A percentile compares a stretch with the other conserved stretches of the same genome.
These are phyloP conservation scores for Penicillium antarcticum DNA, from an alignment of 495 filamentous ascomycete genomes.

Conservation along the genomic window DNA sequence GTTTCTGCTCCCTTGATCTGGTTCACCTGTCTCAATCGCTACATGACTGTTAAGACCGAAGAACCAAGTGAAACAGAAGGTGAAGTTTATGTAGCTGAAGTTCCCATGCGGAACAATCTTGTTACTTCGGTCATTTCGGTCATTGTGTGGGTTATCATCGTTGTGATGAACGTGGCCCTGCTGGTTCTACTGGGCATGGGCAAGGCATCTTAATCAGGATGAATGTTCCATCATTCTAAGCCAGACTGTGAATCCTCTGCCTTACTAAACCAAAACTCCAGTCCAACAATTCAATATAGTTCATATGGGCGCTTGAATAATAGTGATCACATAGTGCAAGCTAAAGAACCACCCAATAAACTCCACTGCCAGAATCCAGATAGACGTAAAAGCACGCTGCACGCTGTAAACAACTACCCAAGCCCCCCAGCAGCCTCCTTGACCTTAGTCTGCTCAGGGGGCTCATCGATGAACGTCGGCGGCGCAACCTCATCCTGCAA, in stretches of 20 bases:
- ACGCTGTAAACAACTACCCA: slow-evolving; percentile 24
- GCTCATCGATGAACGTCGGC: slow-evolving; percentile 86
- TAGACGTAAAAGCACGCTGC: neutral
- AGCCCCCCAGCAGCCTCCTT: slow-evolving; percentile 61
- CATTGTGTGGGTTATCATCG: slow-evolving; percentile 65
- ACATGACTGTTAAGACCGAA: slow-evolving; percentile 65
- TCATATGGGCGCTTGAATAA: neutral
- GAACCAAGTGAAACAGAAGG: slow-evolving; percentile 23
- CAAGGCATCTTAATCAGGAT: slow-evolving; percentile 29
- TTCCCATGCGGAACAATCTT: slow-evolving; percentile 63
- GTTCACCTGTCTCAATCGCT: slow-evolving; percentile 77
- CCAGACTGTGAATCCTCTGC: too few relatives aligned
- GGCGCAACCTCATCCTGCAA: slow-evolving; percentile 76
- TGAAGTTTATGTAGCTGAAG: slow-evolving; percentile 25
- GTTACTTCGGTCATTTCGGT: slow-evolving; percentile 51
- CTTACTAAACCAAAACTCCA: too few relatives aligned
- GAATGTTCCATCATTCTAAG: too few relatives aligned
- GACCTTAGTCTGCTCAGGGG: slow-evolving; percentile 66
- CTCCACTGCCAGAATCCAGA: slow-evolving; percentile 15
- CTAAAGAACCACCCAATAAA: slow-evolving; percentile 5
- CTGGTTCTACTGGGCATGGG: slow-evolving; percentile 65
- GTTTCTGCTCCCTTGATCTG: slow-evolving; percentile 80
- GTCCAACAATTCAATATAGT: too few relatives aligned
- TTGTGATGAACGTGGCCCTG: slow-evolving; percentile 70
- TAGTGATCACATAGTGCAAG: neutral